Percentiles rank a stretch among this genome's conserved stretches.
phyloP scores from a whole-genome alignment of 495 filamentous ascomycete species.

The Wilcoxina mikolae region DNA sequence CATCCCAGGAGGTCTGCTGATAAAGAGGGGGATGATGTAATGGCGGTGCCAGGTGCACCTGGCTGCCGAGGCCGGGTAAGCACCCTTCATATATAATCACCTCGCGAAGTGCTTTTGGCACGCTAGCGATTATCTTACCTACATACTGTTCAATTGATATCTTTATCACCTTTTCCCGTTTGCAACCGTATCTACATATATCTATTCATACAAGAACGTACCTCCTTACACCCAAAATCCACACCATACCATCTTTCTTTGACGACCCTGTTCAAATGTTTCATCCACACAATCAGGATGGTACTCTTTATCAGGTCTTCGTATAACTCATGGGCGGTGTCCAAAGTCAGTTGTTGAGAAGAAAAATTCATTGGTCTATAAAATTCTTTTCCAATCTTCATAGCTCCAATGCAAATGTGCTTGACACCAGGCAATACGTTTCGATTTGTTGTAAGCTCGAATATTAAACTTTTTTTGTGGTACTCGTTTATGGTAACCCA shows the following conservation, averaged over 20 bases:
- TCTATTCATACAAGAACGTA: too few relatives aligned
- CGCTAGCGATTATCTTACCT: too few relatives aligned
- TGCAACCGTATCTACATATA: too few relatives aligned
- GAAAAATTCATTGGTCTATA: constrained; percentile 13
- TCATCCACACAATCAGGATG: constrained; percentile 14
- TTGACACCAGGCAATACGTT: constrained; percentile 10
- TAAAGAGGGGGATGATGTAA: too few relatives aligned
- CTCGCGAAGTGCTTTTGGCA: too few relatives aligned
- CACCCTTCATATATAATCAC: too few relatives aligned
- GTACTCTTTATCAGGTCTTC: constrained; percentile 1
- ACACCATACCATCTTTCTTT: constrained; percentile 9
- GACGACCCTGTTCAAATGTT: constrained; percentile 3
- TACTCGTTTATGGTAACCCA: constrained; percentile 11
- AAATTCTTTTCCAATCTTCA: constrained; percentile 7
- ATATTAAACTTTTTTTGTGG: constrained; percentile 5
- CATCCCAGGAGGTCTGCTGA: too few relatives aligned
- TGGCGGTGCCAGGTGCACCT: too few relatives aligned
- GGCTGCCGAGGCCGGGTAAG: too few relatives aligned
- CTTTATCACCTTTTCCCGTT: too few relatives aligned
- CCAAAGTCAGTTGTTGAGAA: constrained; percentile 10
- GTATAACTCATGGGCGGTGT: constrained; percentile 6
- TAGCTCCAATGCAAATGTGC: constrained; percentile 9
- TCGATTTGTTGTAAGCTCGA: not conserved
- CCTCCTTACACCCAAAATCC: too few relatives aligned
- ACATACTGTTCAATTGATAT: too few relatives aligned